These are phyloP conservation scores for Vaccinium corymbosum DNA, from an alignment of 148 eudicot species.

Conservation along the genomic window DNA sequence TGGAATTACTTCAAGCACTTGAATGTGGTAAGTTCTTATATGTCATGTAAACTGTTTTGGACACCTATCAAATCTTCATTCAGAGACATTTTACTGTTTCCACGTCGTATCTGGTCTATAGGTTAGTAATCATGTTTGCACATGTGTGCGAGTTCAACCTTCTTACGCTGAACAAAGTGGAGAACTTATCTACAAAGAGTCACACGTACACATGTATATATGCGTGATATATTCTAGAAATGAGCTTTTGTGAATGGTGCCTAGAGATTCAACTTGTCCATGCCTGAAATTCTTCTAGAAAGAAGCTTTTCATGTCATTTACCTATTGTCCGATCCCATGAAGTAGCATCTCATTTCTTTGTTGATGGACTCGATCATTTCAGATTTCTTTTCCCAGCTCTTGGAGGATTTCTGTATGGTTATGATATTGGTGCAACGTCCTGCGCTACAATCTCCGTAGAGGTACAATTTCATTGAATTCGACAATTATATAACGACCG, in stretches of 20 bases:
- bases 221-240: background rate
- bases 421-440: conserved; percentile 98
- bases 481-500: background rate
- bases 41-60: too few relatives aligned
- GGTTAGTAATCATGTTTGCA: background rate
- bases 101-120: background rate
- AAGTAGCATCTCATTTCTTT: background rate
- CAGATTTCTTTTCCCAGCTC: conserved; percentile 95
- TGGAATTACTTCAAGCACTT: background rate
- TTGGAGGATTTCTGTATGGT: conserved; percentile 91
- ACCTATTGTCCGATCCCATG: background rate
- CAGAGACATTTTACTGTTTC: background rate
- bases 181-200: background rate
- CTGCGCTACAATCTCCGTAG: conserved; percentile 66
- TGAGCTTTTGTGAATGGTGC: background rate
- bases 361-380: conserved; percentile 21
- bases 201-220: background rate
- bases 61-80: background rate
- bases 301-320: background rate
- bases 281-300: background rate
- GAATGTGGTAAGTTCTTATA: background rate
- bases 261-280: background rate
- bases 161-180: background rate
- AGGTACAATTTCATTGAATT: conserved; percentile 36
- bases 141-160: background rate